Evolutionary conservation across 768 basidiomycete genomes (phyloP).

Genomic region (Amanita pallidorosea): DNA sequence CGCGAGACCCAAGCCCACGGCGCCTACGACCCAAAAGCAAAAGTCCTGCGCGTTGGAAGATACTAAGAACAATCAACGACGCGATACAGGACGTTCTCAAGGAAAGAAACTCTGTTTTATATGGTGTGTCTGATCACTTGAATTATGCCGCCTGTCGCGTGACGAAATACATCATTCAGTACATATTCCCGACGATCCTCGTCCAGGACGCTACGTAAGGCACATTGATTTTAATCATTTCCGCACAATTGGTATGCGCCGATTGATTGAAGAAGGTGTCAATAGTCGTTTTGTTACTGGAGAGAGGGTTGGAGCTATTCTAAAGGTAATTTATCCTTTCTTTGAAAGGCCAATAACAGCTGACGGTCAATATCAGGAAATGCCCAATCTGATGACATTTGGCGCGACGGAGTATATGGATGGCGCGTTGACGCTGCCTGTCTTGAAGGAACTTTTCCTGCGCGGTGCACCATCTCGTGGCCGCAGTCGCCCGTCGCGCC

Average conservation of each 20-base stretch:
- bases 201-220: conserved; percentile 71
- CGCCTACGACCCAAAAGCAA: conserved; percentile 68
- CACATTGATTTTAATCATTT: conserved; percentile 96
- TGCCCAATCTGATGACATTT: conserved; percentile 75
- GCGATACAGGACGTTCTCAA: conserved; percentile 67
- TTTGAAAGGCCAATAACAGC: conserved; percentile 2
- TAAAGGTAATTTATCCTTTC: conserved; percentile 42
- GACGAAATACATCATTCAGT: conserved; percentile 27
- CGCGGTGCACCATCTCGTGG: conserved; percentile 67
- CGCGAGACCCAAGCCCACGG: conserved; percentile 75
- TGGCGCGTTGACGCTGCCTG: conserved; percentile 72
- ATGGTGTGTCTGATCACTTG: conserved; percentile 37
- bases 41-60: conserved; percentile 77
- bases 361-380: conserved; percentile 46
- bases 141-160: not conserved
- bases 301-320: conserved; percentile 65
- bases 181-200: conserved; percentile 57
- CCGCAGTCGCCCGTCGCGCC: conserved; percentile 57
- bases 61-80: conserved; percentile 68
- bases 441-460: conserved; percentile 84
- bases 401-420: conserved; percentile 99
- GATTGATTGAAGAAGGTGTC: conserved; percentile 83
- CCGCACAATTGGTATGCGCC: conserved; percentile 91
- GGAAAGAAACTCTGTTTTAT: conserved; percentile 53
- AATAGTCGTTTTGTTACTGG: conserved; percentile 90